Evolutionary conservation across 192 early-diverging fungal species (phyloP), one percentile per base, ranked within the genome.

Genomic region (Dissophora ornata): DNA sequence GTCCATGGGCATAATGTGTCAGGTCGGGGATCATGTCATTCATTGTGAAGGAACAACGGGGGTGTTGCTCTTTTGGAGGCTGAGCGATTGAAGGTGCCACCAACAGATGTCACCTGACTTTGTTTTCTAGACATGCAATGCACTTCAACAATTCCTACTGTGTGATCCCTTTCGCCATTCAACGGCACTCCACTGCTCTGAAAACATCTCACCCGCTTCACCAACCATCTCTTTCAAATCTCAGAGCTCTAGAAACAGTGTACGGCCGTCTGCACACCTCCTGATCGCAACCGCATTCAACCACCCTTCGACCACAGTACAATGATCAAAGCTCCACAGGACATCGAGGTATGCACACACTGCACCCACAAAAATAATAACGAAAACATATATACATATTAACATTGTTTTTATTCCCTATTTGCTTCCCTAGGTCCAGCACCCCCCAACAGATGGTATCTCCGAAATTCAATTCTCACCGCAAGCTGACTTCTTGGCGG

Each of bases 401-500:
- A 18, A 40, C 16, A 4, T 28, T 55, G 9, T 21, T 18, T 55
- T 18, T 55, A 1, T 49, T 30, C 22, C 29, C 26, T 56, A 40
- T 24, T 44, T 45, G n/a, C n/a, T 28, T 4, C 32, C 0, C 18
- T 69, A 88, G 86, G 81, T 89, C 55, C 80, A 78, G 45, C 81
- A 85, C 46, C 86, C 91, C 51, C 94, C 94, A 29, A 69, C 85
- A 24, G 95, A 96, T 70, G 77, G 88, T 21, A 88, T 98, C 63
- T 94, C 92, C 18, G 88, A 85, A 48, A 62, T 99, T 25, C 70
- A 86, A 30, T 99, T 96, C 73, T 93, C 90, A 24, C 88, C 95
- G 4, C 81, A 85, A 58, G 91, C 91, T 10, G 93, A 98, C 67
- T 91, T 89, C 48, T 80, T 99, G 33, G 91, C 96, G 4, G 96